Conservation (phyloP, 1,139 yeast species). For the Geotrichum carabidarum region DNA sequence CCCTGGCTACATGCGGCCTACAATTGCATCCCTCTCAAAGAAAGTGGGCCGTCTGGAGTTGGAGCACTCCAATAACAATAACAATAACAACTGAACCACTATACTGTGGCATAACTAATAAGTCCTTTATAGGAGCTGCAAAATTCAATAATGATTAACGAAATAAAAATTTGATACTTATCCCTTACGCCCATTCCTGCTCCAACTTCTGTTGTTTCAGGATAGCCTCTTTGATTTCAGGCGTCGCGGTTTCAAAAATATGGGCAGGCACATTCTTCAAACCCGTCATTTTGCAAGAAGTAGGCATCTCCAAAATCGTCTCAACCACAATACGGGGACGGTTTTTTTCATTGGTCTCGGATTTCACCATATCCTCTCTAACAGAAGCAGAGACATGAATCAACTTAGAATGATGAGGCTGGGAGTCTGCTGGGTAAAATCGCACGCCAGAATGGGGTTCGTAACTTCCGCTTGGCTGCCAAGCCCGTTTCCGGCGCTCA, state of each 20-base stretch:
- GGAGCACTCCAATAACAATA: too few species aligned
- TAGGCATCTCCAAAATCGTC: constrained; percentile 47
- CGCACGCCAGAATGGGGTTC: constrained; percentile 80
- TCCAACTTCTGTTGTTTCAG: constrained; percentile 43
- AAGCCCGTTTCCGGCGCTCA: constrained; percentile 54
- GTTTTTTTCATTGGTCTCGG: constrained; percentile 7
- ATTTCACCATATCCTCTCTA: constrained; percentile 10
- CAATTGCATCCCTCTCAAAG: constrained; percentile 15
- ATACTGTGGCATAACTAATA: too few species aligned
- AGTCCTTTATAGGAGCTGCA: neutral
- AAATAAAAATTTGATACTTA: neutral
- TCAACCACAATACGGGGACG: constrained; percentile 44
- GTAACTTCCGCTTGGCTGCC: constrained; percentile 53
- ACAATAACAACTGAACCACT: too few species aligned
- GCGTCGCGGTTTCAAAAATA: constrained; percentile 46
- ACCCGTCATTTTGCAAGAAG: constrained; percentile 51
- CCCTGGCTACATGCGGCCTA: constrained; percentile 17
- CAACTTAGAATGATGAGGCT: constrained; percentile 51
- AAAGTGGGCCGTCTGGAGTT: neutral
- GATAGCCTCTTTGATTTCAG: constrained; percentile 58
- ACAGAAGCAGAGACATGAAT: constrained; percentile 33
- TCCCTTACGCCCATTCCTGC: neutral
- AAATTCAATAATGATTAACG: neutral
- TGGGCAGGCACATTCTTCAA: constrained; percentile 53
- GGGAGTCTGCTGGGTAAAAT: constrained; percentile 70